Base-by-base conservation (phyloP, 768 basidiomycete genomes). In the Leucocoprinus birnbaumii region DNA sequence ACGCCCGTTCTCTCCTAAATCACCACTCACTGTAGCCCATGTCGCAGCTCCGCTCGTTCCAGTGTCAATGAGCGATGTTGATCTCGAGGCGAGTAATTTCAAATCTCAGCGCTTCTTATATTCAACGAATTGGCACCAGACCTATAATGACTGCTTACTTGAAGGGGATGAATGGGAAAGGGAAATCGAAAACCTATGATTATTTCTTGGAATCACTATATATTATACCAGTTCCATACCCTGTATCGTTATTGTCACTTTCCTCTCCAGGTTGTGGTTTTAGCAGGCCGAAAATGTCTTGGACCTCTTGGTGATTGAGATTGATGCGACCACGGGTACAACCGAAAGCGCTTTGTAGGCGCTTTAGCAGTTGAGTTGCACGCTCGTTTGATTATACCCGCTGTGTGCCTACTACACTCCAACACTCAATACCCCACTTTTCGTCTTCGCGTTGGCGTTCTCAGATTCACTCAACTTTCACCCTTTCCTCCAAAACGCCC, bases 141-240 rank as follows among this genome's bases (percentile, higher is more conserved):
- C n/a, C n/a, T 75, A 71, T 52, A 71, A 67, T 5, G 70, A 71
- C 18, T 76, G 75, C 53, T 53, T 78, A 1, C 59, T 77, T 7
- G 65, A 64, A 42, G 66, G 71, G 14, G 62, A 67, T 22, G 74
- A 76, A 48, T 58, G 74, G 27, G 60, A 57, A 13, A 61, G 59
- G 2, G 65, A 66, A 18, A 50, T 77, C 26, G 69, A 64, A 53
- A 63, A 64, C 31, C 61, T 51, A 61, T 59, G n/a, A 41, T 16
- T 21, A 26, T 40, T 14, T 47, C 24, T 40, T 11, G 35, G 14
- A 11, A 31, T 31, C n/a, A 31, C 11, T 11, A 31, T 31, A 31
- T 31, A 11, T 11, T n/a, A n/a, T n/a, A n/a, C 31, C 31, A 5
- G 31, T 31, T 11, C 6, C 31, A 37, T 49, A 49, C 13, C 11